These are phyloP conservation scores for Kappamyces sp. DNA, from an alignment of 192 early-diverging fungal species.

Conservation along the genomic window DNA sequence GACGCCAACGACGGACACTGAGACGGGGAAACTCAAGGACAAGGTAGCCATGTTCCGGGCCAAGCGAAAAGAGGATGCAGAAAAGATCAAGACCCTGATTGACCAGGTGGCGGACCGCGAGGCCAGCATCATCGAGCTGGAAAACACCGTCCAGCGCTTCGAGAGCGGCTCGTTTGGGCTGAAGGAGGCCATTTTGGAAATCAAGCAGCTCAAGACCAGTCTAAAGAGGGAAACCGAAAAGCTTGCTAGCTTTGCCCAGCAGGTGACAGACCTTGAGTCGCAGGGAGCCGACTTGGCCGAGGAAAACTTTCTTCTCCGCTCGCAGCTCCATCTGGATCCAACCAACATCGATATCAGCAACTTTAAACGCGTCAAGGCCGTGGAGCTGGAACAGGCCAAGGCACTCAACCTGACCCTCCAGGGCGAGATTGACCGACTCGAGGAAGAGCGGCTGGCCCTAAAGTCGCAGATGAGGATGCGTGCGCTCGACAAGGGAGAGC, in stretches of 20 bases:
- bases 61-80: constrained; percentile 20
- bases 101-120: constrained; percentile 39
- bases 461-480: constrained; percentile 35
- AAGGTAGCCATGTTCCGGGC: constrained; percentile 29
- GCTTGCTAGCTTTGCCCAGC: constrained; percentile 24
- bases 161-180: constrained; percentile 45
- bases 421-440: constrained; percentile 44
- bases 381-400: constrained; percentile 42
- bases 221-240: constrained; percentile 35
- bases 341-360: constrained; percentile 45
- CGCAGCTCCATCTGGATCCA: constrained; percentile 18
- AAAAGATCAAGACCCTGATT: constrained; percentile 25
- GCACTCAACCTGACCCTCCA: constrained; percentile 33
- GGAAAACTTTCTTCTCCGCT: constrained; percentile 40
- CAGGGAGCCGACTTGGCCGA: constrained; percentile 42
- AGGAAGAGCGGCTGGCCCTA: constrained; percentile 45
- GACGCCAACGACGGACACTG: constrained; percentile 21
- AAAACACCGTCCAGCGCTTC: constrained; percentile 32
- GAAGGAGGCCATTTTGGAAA: constrained; percentile 41
- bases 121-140: constrained; percentile 31
- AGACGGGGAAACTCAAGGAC: constrained; percentile 27
- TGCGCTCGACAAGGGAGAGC: constrained; percentile 38
- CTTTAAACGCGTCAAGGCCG: constrained; percentile 23
- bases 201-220: constrained; percentile 39
- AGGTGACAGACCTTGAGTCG: constrained; percentile 37